phyloP scores from a whole-genome alignment of 345 rosid species.

The Cardiospermum halicacabum region DNA sequence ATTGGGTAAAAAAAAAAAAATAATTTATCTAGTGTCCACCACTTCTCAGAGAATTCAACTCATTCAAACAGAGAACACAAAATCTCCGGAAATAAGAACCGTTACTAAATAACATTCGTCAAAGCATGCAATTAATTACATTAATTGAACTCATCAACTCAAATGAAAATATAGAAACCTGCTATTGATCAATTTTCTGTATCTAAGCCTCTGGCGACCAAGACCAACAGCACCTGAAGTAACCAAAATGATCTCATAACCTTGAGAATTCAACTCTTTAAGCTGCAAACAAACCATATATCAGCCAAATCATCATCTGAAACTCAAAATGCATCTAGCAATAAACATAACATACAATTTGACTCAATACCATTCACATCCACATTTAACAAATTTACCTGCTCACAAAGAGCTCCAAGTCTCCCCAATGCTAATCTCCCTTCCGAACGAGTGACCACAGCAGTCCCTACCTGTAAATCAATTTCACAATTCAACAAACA shows the following conservation, averaged over 20 bases:
- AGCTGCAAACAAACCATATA: constrained; percentile 26
- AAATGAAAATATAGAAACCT: constrained; percentile 26
- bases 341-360: background rate
- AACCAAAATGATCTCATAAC: constrained; percentile 47
- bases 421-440: constrained; percentile 59
- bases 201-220: constrained; percentile 52
- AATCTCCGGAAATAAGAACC: background rate
- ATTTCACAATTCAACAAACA: background rate
- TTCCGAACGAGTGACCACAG: constrained; percentile 53
- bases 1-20: too few species aligned
- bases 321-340: background rate
- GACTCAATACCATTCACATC: background rate
- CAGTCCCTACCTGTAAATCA: constrained; percentile 57
- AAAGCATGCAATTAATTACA: too few species aligned
- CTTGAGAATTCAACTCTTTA: constrained; percentile 44
- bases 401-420: constrained; percentile 56
- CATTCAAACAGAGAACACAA: background rate
- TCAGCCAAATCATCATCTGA: constrained; percentile 1
- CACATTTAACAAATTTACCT: constrained; percentile 27
- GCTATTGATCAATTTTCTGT: constrained; percentile 48
- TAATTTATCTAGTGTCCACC: background rate
- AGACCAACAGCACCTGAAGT: constrained; percentile 61
- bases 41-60: constrained; percentile 3
- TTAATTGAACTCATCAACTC: background rate
- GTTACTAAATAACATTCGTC: too few species aligned